Evolutionary conservation across 306 rosid genomes (phyloP).

Genomic region (Echinosophora koreensis): DNA sequence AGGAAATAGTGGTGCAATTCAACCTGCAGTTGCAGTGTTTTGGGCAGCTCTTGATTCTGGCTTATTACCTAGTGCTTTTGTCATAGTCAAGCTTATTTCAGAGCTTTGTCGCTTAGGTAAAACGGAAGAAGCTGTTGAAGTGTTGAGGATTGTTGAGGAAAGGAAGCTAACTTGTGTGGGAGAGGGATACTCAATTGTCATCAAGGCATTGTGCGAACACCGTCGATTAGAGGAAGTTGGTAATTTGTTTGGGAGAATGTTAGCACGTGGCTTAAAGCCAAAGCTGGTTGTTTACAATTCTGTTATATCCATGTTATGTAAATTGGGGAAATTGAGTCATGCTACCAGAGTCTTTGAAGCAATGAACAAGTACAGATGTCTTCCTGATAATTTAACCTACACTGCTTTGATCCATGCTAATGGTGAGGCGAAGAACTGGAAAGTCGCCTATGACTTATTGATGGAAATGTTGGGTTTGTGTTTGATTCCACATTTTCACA

Average conservation of each 20-base stretch:
- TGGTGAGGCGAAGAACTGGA: constrained; percentile 62
- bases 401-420: constrained; percentile 69
- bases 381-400: constrained; percentile 69
- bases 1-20: constrained; percentile 60
- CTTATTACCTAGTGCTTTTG: constrained; percentile 73
- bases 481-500: constrained; percentile 62
- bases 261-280: constrained; percentile 60
- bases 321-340: constrained; percentile 60
- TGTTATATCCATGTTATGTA: constrained; percentile 70
- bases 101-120: constrained; percentile 74
- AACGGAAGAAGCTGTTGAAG: constrained; percentile 58
- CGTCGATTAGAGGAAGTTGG: constrained; percentile 56
- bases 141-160: constrained; percentile 64
- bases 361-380: constrained; percentile 71
- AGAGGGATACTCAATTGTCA: constrained; percentile 64
- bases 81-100: constrained; percentile 56
- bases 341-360: constrained; percentile 65
- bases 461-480: constrained; percentile 72
- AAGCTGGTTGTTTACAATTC: constrained; percentile 68
- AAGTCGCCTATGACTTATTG: constrained; percentile 57
- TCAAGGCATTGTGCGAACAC: constrained; percentile 61
- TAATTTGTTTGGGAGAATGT: constrained; percentile 65
- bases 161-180: constrained; percentile 59
- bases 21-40: constrained; percentile 67
- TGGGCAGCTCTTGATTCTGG: constrained; percentile 58